Conservation (phyloP, 805 yeast species). For the Torulaspora franciscae region DNA sequence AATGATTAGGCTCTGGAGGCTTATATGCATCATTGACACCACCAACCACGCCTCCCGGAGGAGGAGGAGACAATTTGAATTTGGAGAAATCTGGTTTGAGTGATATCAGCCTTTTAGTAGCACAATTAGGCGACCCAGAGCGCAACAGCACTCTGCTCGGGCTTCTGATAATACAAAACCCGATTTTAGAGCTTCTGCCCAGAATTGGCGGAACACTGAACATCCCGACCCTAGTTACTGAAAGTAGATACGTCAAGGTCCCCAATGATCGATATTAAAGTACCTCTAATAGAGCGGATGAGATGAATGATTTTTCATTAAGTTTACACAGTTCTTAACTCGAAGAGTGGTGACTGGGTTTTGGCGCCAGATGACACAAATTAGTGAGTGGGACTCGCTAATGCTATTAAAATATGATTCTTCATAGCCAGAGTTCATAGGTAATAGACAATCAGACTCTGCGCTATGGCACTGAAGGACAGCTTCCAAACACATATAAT, state of each 20-base stretch:
- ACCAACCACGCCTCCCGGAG: conserved; percentile 69
- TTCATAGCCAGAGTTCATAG: not conserved
- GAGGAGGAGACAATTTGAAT: conserved; percentile 53
- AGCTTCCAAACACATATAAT: conserved; percentile 24
- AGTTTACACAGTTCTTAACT: not conserved
- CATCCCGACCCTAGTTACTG: not conserved
- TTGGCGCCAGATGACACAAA: conserved; percentile 12
- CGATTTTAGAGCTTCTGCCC: not conserved
- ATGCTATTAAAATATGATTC: not conserved
- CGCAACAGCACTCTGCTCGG: not conserved
- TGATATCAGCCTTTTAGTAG: conserved; percentile 15
- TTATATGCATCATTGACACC: conserved; percentile 68
- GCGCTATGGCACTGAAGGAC: conserved; percentile 11
- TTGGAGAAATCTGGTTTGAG: conserved; percentile 30
- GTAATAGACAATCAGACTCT: not conserved
- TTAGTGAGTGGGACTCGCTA: not conserved
- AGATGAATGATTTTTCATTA: conserved; percentile 1
- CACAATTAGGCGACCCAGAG: not conserved
- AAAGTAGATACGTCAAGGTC: not conserved
- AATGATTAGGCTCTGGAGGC: conserved; percentile 49
- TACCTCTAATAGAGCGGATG: not conserved
- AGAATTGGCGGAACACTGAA: not conserved
- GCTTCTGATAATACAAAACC: not conserved
- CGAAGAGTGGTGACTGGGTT: conserved; percentile 4
- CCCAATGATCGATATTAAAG: too few species aligned